Percentiles rank a stretch among this genome's conserved stretches.
phyloP scores from a whole-genome alignment of 1,139 yeast genomes.

The Pichia cactophila region DNA sequence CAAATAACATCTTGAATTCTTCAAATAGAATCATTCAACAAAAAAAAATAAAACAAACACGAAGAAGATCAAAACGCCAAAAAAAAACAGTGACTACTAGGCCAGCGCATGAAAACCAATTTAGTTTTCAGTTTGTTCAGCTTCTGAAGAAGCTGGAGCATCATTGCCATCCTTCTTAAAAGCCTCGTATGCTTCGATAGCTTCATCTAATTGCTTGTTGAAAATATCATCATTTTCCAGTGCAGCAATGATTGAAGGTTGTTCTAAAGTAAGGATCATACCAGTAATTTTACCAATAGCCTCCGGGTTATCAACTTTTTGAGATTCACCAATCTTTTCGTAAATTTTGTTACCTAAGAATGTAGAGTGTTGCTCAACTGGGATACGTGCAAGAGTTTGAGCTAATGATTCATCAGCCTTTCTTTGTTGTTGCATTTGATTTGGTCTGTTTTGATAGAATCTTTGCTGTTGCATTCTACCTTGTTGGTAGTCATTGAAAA shows the following conservation, averaged over 20 bases:
- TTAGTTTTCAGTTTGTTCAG: conserved; percentile 8
- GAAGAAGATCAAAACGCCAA: conserved; percentile 5
- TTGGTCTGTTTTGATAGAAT: conserved; percentile 32
- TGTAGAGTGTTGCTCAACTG: conserved; percentile 92
- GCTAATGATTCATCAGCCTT: conserved; percentile 18
- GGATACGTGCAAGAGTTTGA: conserved; percentile 34
- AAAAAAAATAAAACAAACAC: conserved; percentile 11
- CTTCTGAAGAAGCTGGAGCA: conserved; percentile 14
- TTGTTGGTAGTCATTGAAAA: conserved; percentile 49
- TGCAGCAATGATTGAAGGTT: conserved; percentile 81
- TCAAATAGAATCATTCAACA: conserved; percentile 3
- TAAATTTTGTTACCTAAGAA: conserved; percentile 96
- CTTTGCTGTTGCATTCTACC: conserved; percentile 37
- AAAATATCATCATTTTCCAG: conserved; percentile 86
- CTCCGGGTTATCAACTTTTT: conserved; percentile 76
- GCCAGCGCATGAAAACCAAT: background rate
- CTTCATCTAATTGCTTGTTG: conserved; percentile 90
- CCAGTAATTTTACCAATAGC: conserved; percentile 99
- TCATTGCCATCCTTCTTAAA: conserved; percentile 40
- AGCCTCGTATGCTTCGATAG: conserved; percentile 86
- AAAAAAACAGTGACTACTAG: background rate
- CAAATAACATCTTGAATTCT: conserved; percentile 1
- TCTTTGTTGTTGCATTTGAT: conserved; percentile 20
- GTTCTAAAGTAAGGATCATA: conserved; percentile 95
- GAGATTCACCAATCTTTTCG: conserved; percentile 88